These are phyloP conservation scores for Periglandula ipomoeae DNA, from an alignment of 2,329 filamentous ascomycete species.

Conservation along the genomic window DNA sequence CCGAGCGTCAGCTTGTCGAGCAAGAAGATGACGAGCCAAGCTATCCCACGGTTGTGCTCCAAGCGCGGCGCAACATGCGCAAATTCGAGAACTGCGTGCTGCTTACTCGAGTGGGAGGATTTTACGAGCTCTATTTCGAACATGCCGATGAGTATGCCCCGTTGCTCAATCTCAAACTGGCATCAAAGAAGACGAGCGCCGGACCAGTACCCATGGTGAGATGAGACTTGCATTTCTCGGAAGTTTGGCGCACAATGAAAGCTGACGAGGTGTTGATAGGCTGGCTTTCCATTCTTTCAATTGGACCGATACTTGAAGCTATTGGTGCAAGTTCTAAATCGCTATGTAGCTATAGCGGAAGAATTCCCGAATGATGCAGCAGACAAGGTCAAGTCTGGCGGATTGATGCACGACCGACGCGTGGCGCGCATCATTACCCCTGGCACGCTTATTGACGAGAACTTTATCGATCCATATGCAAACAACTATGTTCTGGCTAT, in stretches of 20 bases:
- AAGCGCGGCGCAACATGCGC: conserved; percentile 81
- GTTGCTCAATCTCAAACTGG: conserved; percentile 78
- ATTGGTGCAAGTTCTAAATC: conserved; percentile 81
- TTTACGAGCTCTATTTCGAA: conserved; percentile 97
- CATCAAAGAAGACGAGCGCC: conserved; percentile 67
- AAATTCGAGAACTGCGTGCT: conserved; percentile 87
- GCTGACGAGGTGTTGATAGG: conserved; percentile 34
- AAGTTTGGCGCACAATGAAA: conserved; percentile 9
- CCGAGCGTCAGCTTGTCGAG: conserved; percentile 17
- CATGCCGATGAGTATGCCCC: conserved; percentile 86
- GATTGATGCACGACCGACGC: conserved; percentile 72
- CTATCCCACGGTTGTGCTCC: conserved; percentile 84
- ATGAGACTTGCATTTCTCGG: conserved; percentile 4
- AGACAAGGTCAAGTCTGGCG: conserved; percentile 64
- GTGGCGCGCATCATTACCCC: conserved; percentile 87
- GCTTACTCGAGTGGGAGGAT: conserved; percentile 84
- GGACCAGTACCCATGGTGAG: conserved; percentile 77
- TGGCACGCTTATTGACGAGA: conserved; percentile 92
- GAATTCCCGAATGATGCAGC: conserved; percentile 72
- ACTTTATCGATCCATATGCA: conserved; percentile 88
- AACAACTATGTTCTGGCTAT: conserved; percentile 90
- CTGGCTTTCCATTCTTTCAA: conserved; percentile 89
- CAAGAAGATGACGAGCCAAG: conserved; percentile 37
- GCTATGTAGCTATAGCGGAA: conserved; percentile 89
- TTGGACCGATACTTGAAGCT: conserved; percentile 88